Evolutionary conservation across 805 yeast genomes (phyloP), one percentile per base, ranked within the genome.

Genomic region (Saccharomycopsis microspora): DNA sequence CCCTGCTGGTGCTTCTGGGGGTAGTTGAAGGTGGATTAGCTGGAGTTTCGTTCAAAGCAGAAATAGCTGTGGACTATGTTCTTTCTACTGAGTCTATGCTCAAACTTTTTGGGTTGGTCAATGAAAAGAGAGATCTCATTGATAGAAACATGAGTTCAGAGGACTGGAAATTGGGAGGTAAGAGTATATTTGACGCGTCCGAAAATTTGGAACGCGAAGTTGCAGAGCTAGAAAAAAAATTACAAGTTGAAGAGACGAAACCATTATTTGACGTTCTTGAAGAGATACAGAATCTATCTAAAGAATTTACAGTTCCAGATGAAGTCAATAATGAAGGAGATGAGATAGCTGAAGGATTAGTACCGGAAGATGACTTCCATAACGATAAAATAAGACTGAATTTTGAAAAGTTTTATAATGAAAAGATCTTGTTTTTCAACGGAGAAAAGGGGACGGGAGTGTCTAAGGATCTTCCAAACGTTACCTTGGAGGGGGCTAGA

Each of bases 11-110:
- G 41, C 32, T 51, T 6, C 32, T 46, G 31, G 52, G 51, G 9
- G 44, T 49, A 11, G 36, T 44, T 10, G 42, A 46, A 28, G 48
- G 43, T 5, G 54, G 54, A 8, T 27, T 51, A 8, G 34, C 52
- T 4, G 44, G 46, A 27, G 46, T 51, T 7, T 49, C 53, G 3
- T 38, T 51, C 11, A 51, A 51, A 29, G 37, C 52, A 4, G 42
- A 45, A 4, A 48, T 50, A 7, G 32, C 52, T 1, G 52, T 49
- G 7, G 47, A 51, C 32, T 51, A 40, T 35, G 54, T 51, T 10
- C 11, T 51, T 29, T 39, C 52, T 6, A 46, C 38, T 19, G 54
- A 51, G 19, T 39, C 43, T 7, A 42, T 51, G 42, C 19, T 49
- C 45, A 51, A 47, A 34, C 5, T 39, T 7, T 51, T 51, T 43